Evolutionary conservation across 768 basidiomycete genomes (phyloP).

Genomic region (Psilocybe sp.): DNA sequence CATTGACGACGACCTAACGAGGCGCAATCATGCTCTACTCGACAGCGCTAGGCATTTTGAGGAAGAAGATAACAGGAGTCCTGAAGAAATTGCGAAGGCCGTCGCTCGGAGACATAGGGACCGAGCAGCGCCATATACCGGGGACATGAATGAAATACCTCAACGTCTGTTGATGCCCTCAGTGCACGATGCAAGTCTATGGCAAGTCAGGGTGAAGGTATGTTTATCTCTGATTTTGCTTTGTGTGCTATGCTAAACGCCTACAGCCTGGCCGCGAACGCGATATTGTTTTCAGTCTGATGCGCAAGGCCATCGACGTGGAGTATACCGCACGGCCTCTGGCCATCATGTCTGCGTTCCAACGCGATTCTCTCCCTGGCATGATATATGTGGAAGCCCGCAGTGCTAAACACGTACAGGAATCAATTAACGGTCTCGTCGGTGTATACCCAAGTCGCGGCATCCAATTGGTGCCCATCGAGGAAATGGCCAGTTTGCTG

Average conservation of each 20-base stretch:
- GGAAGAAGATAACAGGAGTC: constrained; percentile 73
- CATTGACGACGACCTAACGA: constrained; percentile 57
- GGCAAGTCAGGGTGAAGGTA: constrained; percentile 94
- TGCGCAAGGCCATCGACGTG: constrained; percentile 87
- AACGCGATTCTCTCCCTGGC: constrained; percentile 91
- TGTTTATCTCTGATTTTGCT: constrained; percentile 13
- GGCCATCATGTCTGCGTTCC: constrained; percentile 90
- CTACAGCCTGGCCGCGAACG: constrained; percentile 84
- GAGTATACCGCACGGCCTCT: constrained; percentile 78
- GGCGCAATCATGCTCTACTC: constrained; percentile 65
- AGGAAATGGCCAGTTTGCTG: constrained; percentile 95
- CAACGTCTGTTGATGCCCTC: constrained; percentile 95
- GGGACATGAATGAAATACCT: constrained; percentile 91
- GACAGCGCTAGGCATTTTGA: constrained; percentile 61
- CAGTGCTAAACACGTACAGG: constrained; percentile 78
- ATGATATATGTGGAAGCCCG: constrained; percentile 97
- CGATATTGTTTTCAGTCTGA: constrained; percentile 90
- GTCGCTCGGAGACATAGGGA: constrained; percentile 74
- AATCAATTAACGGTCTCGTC: constrained; percentile 86
- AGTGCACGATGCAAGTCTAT: constrained; percentile 91
- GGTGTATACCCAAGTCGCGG: constrained; percentile 87
- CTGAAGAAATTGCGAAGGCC: constrained; percentile 81
- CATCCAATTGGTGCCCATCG: constrained; percentile 85
- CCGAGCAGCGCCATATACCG: constrained; percentile 73
- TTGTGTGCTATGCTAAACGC: neutral